Base-by-base conservation (phyloP, 2,329 filamentous ascomycete genomes). In the Fusarium tjaetaba region DNA sequence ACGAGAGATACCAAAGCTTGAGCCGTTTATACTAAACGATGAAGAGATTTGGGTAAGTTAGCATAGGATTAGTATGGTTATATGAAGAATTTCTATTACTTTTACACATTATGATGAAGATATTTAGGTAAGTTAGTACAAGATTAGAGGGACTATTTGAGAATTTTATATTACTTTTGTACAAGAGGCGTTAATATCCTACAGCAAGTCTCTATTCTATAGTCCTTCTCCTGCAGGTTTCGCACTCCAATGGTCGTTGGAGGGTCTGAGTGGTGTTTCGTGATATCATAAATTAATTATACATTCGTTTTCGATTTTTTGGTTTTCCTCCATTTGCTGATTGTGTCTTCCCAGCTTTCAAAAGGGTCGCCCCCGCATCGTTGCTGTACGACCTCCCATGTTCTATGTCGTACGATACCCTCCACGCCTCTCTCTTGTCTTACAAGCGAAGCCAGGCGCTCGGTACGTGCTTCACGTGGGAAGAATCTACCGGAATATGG, bases 401-500 rank as follows among this genome's bases (percentile, higher is more conserved):
- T 97, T 80, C 95, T 89, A 57, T 89, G 87, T 73, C 96, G 88
- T 58, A 99, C 89, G 61, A 97, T 96, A 64, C 86, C 88, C 83
- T 97, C 94, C 22, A 97, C 90, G 43, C 89, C 89, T 78, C 90
- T 88, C 84, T 97, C 94, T 79, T 93, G 93, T 75, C 93, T 87
- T 65, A 97, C 84, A 59, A 95, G 80, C 46, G 86, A 87, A 15
- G 94, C 95, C 69, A 99, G 81, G 55, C 88, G 89, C 83, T 98
- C 93, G 2, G 95, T 96, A 72, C 95, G 88, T 20, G 93, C 88
- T 83, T 98, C 95, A 58, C 86, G 85, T 0, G 93, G 91, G 76
- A 96, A 96, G 81, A 94, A 97, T 30, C 96, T 87, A 11, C 87
- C 93, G 15, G 93, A 95, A 80, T 99, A 99, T 4, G 96, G 96